phyloP scores from a whole-genome alignment of 495 filamentous ascomycete species.

The Aspergillus panamensis region DNA sequence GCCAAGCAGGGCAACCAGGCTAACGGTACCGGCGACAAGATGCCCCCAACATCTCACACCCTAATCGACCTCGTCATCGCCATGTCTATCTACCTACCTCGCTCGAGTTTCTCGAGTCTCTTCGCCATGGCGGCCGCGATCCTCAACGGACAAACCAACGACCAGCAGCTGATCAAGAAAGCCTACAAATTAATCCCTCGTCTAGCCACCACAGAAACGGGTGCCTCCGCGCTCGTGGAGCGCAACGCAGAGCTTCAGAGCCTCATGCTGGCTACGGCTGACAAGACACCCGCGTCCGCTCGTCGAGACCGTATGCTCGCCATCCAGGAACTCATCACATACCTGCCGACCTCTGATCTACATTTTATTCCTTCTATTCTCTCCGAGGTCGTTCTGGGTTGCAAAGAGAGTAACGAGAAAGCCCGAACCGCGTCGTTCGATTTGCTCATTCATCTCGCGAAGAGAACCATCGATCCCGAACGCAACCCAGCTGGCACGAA shows the following conservation, averaged over 20 bases:
- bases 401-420: constrained; percentile 96
- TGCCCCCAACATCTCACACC: constrained; percentile 92
- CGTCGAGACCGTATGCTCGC: constrained; percentile 80
- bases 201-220: constrained; percentile 72
- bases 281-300: constrained; percentile 79
- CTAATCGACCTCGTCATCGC: constrained; percentile 95
- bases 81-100: constrained; percentile 87
- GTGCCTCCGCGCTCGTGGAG: constrained; percentile 64
- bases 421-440: constrained; percentile 86
- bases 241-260: constrained; percentile 72
- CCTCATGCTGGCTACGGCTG: constrained; percentile 69
- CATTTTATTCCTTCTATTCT: constrained; percentile 91
- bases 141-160: constrained; percentile 58
- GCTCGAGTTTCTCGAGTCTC: constrained; percentile 72
- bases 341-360: constrained; percentile 68
- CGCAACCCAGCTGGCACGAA: constrained; percentile 58
- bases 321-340: constrained; percentile 71
- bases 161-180: constrained; percentile 98
- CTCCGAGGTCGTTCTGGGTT: constrained; percentile 87
- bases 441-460: constrained; percentile 81
- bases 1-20: constrained; percentile 58
- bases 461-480: constrained; percentile 61
- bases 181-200: constrained; percentile 96
- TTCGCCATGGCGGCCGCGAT: constrained; percentile 81
- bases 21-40: constrained; percentile 58